Evolutionary conservation across 2,329 filamentous ascomycete species (phyloP), one percentile per base, ranked within the genome.

Genomic region (Hirsutella rhossiliensis): DNA sequence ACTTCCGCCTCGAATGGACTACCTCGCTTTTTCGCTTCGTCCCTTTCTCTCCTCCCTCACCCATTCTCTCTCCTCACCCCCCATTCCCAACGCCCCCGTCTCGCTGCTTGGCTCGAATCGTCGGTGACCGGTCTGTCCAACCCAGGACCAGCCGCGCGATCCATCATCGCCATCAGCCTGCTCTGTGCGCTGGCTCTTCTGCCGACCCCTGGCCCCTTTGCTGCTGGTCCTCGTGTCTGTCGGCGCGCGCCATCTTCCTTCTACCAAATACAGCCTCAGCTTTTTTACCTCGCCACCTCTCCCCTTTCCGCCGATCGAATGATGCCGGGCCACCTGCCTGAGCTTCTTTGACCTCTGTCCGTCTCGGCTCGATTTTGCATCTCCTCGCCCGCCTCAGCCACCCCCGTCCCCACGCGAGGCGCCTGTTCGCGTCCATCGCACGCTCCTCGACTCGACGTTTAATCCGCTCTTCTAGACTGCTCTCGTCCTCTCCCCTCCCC

Each of bases 311-410:
- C 20, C 38, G 28, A 28, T 17, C 38, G 34, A 46, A 44, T 30
- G 36, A 48, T 48, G 47, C 42, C 38, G 40, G 41, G 15, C 42
- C 31, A n/a, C 23, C 13, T 18, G 36, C 32, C 8, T 38, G 28
- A 43, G 42, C 40, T 41, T 41, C 38, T 39, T 43, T 46, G 40
- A 48, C 29, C 32, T 31, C 36, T 30, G 40, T 37, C 41, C 18
- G 31, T 40, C 27, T 31, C 11, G 32, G 11, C 11, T 34, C 34
- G 29, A 31, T 27, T 41, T 28, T 40, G 9, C 23, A 23, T 20
- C 37, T 38, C n/a, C 15, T 37, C n/a, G n/a, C n/a, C 34, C 4
- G 17, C n/a, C 34, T 17, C 34, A 9, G 9, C 34, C n/a, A 27
- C 15, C 27, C 23, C 5, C 42, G 20, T 40, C n/a, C 8, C 5